Evolutionary conservation across 208 protist genomes (phyloP), one percentile per base, ranked within the genome.

Genomic region (Novymonas esmeraldas): DNA sequence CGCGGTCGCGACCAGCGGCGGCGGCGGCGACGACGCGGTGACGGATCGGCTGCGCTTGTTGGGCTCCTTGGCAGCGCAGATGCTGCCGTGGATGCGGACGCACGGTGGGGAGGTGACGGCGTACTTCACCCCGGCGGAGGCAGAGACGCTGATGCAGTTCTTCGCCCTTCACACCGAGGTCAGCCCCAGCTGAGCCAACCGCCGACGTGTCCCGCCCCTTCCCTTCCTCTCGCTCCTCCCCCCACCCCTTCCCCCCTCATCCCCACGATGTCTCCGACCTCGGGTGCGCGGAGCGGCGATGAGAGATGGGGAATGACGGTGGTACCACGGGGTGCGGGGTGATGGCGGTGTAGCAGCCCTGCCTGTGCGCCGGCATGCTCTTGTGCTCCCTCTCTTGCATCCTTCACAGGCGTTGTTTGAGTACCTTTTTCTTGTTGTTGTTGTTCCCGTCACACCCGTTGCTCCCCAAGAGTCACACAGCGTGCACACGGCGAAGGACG

Each of bases 31-130:
- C 9, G 16, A 42, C 3, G 61, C 71, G 16, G 11, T 29, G 26
- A 28, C 61, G 51, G 51, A 55, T 33, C 44, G 28, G 29, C 45
- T 61, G 22, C 22, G 56, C 7, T 20, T 78, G 14, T 29, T 64
- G 20, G 38, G 56, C 9, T 14, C 46, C 33, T 64, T 81, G 33
- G 59, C 49, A 9, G 31, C 34, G 9, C 52, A 49, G 26, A 42
- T 82, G 61, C 24, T 65, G n/a, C 59, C 76, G 41, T 66, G 68
- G 49, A 64, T 77, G 58, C 55, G 64, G 38, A 41, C 22, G 31
- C 57, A 75, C 44, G 68, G 65, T 13, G 24, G 4, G 26, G 63
- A 63, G 20, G 68, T 70, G 2, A n/a, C 55, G 7, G 36, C 70
- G n/a, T 82, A 68, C 50, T 82, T 70, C 24, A 64, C 61, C n/a